Evolutionary conservation across 495 filamentous ascomycete species (phyloP), one percentile per base, ranked within the genome.

Genomic region (Trichoderma asperelloides): DNA sequence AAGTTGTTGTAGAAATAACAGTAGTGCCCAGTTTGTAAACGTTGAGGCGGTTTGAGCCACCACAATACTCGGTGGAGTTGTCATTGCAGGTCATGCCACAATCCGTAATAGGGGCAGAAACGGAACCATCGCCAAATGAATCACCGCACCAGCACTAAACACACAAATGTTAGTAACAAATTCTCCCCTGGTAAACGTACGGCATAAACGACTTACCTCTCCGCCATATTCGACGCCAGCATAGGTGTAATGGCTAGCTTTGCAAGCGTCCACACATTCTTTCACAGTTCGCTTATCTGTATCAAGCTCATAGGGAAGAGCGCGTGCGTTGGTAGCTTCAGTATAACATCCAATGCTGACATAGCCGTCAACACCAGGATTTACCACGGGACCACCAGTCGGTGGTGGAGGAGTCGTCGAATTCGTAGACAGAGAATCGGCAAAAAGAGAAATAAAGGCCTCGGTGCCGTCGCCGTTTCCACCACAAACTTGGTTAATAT

Each of bases 31-130:
- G 18, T 12, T 67, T 51, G 25, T 67, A 67, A 3, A 67, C 57
- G 18, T 67, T 78, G 12, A 85, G 49, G 21, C 75, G 75, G 45
- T 67, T 64, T 0, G 74, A 68, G 16, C 75, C 80, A 18, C 82
- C 82, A 62, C 82, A 85, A 60, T 71, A 74, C 67, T 85, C 71
- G 1, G 70, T 72, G 4, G 60, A 18, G 62, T 80, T 75, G 33
- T 75, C 74, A 6, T 72, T 68, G 47, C 76, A 79, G 16, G 68
- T 66, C 71, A 78, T 75, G 0, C 66, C 69, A 65, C 77, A 79
- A 41, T 74, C 71, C 1, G 39, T 37, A 23, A 63, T 64, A 39
- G 67, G 23, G 6, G 68, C 63, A 30, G n/a, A 40, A 25, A 65
- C 66, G 43, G 69, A 7, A 3, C 67, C 66, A 28, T 65, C 64